A percentile compares a stretch with the other conserved stretches of the same genome.
These are phyloP conservation scores for Hypseocharis bilobata DNA, from an alignment of 441 rosid species.

Conservation along the genomic window DNA sequence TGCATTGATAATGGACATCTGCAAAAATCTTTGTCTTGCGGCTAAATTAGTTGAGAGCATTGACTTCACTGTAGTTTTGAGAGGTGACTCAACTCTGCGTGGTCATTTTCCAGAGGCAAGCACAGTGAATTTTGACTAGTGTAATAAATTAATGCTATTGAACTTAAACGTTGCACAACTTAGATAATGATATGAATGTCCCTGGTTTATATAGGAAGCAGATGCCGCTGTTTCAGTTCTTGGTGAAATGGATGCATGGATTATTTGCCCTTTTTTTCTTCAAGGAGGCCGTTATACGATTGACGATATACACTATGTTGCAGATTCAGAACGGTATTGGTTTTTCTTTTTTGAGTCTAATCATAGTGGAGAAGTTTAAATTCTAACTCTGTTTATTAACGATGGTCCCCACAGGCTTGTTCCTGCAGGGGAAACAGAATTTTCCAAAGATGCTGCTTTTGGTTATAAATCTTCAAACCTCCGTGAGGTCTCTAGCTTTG, in stretches of 20 bases:
- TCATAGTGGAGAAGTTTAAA: constrained; percentile 12
- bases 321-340: constrained; percentile 66
- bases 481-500: constrained; percentile 44
- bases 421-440: constrained; percentile 94
- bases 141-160: neutral
- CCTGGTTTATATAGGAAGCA: constrained; percentile 53
- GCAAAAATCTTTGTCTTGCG: constrained; percentile 57
- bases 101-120: constrained; percentile 97
- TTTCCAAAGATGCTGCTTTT: constrained; percentile 89
- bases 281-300: constrained; percentile 97
- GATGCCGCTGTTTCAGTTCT: constrained; percentile 82
- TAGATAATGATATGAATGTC: constrained; percentile 16
- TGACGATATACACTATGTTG: constrained; percentile 81
- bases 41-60: constrained; percentile 50
- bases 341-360: constrained; percentile 9
- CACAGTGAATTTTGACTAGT: constrained; percentile 15
- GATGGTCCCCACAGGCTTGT: constrained; percentile 48
- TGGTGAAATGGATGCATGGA: constrained; percentile 93
- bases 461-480: constrained; percentile 90
- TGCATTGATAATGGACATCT: constrained; percentile 59
- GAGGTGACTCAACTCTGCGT: constrained; percentile 96
- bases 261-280: constrained; percentile 89
- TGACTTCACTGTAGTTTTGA: constrained; percentile 71
- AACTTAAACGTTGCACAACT: constrained; percentile 4
- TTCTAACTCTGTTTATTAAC: constrained; percentile 13